Evolutionary conservation across 2,329 filamentous ascomycete species (phyloP).

Genomic region (Akanthomyces dipterigenus): DNA sequence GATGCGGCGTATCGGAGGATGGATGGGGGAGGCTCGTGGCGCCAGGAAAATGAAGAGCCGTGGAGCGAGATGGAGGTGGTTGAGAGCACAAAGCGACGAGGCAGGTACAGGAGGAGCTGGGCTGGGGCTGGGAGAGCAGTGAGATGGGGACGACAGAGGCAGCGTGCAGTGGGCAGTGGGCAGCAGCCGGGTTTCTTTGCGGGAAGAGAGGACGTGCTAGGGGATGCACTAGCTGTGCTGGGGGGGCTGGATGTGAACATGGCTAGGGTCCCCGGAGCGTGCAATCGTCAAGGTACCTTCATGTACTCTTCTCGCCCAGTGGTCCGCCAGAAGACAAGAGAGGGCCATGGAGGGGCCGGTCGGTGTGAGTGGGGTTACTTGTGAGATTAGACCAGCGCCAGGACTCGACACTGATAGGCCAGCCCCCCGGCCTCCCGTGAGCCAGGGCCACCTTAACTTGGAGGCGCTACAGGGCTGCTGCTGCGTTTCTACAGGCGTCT

Average conservation of each 20-base stretch:
- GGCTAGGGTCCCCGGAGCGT: not conserved
- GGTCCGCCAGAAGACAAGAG: not conserved
- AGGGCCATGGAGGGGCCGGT: slow-evolving; percentile 5
- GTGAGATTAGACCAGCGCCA: slow-evolving; percentile 36
- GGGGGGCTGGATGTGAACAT: not conserved
- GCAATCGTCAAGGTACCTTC: not conserved
- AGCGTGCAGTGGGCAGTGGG: not conserved
- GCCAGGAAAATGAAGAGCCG: slow-evolving; percentile 4
- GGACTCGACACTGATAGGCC: slow-evolving; percentile 23
- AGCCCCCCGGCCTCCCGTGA: not conserved
- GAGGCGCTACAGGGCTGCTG: not conserved
- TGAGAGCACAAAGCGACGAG: not conserved
- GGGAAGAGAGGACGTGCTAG: not conserved
- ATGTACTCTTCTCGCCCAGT: slow-evolving; percentile 3
- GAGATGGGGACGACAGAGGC: not conserved
- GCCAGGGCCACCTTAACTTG: not conserved
- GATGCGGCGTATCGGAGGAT: slow-evolving; percentile 10
- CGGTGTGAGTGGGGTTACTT: slow-evolving; percentile 35
- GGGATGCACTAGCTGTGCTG: not conserved
- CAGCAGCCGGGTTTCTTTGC: no score
- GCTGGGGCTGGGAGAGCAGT: not conserved
- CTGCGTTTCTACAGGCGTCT: not conserved
- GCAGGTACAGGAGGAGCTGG: not conserved
- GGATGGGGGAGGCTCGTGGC: slow-evolving; percentile 8
- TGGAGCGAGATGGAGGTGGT: slow-evolving; percentile 9